phyloP scores from a whole-genome alignment of 1,139 yeast species.

The Yamadazyma jaroonii region DNA sequence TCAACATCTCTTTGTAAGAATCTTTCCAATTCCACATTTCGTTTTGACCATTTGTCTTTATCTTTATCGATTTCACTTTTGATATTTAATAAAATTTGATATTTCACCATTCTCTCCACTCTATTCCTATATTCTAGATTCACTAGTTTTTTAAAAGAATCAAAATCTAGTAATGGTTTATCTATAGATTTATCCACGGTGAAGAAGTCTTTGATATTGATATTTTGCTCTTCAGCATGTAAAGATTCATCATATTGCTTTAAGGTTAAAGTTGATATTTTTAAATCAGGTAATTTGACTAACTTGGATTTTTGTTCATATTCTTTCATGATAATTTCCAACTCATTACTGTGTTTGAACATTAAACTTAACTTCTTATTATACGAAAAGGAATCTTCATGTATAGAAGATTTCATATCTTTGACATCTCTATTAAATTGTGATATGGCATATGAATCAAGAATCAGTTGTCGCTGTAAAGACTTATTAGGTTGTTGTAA shows the following conservation, averaged over 20 bases:
- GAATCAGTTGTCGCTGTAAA: constrained; percentile 21
- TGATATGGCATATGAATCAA: constrained; percentile 36
- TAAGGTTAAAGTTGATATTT: constrained; percentile 30
- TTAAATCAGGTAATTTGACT: constrained; percentile 28
- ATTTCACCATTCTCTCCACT: constrained; percentile 31
- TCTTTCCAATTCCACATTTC: constrained; percentile 36
- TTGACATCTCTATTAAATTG: constrained; percentile 30
- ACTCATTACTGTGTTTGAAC: constrained; percentile 26
- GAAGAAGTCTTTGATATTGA: constrained; percentile 4
- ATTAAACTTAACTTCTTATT: constrained; percentile 31
- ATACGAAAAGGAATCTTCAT: constrained; percentile 25
- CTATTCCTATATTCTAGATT: constrained; percentile 35
- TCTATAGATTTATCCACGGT: constrained; percentile 3
- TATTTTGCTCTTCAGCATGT: background rate
- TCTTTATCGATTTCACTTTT: constrained; percentile 30
- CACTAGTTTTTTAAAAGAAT: constrained; percentile 28
- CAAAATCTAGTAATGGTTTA: constrained; percentile 27
- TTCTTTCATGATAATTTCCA: constrained; percentile 21
- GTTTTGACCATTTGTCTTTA: constrained; percentile 39
- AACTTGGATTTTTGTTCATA: constrained; percentile 23
- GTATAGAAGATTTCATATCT: constrained; percentile 19
- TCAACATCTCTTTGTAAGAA: constrained; percentile 28
- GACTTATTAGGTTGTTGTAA: constrained; percentile 7
- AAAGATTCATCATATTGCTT: constrained; percentile 19
- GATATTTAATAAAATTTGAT: constrained; percentile 33